phyloP scores from a whole-genome alignment of 352 stramenopile species.

The Phytophthora constricta region DNA sequence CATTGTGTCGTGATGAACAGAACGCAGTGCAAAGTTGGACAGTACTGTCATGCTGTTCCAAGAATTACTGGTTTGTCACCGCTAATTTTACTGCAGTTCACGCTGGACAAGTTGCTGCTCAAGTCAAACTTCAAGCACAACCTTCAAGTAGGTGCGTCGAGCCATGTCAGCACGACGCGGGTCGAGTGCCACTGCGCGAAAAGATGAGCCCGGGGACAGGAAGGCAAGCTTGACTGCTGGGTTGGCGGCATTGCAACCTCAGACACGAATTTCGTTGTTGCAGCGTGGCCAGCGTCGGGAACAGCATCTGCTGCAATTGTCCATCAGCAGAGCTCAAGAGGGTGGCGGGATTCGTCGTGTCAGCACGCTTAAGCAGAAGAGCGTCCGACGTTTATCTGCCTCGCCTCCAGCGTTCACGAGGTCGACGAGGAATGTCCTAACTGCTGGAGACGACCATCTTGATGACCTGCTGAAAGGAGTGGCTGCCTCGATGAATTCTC shows the following conservation, averaged over 20 bases:
- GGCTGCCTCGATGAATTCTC: slow-evolving; percentile 24
- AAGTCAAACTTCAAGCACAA: not conserved
- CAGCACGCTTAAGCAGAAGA: not conserved
- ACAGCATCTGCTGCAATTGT: slow-evolving; percentile 12
- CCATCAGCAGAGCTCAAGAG: slow-evolving; percentile 12
- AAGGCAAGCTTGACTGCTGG: not conserved
- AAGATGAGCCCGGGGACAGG: no score
- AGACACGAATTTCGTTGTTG: slow-evolving; percentile 20
- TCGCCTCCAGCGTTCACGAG: slow-evolving; percentile 23
- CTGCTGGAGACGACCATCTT: slow-evolving; percentile 31
- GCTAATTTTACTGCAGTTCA: slow-evolving; percentile 26
- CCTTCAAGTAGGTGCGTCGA: no score
- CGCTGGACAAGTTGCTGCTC: not conserved
- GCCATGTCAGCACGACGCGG: not conserved
- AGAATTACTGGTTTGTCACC: not conserved
- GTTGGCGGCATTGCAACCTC: slow-evolving; percentile 12
- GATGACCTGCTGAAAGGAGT: slow-evolving; percentile 28
- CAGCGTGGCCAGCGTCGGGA: slow-evolving; percentile 24
- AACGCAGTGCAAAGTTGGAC: no score
- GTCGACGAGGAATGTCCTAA: slow-evolving; percentile 28
- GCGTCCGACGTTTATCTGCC: slow-evolving; percentile 3
- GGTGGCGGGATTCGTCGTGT: not conserved
- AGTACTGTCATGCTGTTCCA: no score
- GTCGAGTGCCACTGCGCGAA: no score
- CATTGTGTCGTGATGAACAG: no score